A percentile compares a stretch with the other conserved stretches of the same genome.
Evolutionary conservation across 345 rosid species (phyloP).

Genomic region (Corchorus olitorius): DNA sequence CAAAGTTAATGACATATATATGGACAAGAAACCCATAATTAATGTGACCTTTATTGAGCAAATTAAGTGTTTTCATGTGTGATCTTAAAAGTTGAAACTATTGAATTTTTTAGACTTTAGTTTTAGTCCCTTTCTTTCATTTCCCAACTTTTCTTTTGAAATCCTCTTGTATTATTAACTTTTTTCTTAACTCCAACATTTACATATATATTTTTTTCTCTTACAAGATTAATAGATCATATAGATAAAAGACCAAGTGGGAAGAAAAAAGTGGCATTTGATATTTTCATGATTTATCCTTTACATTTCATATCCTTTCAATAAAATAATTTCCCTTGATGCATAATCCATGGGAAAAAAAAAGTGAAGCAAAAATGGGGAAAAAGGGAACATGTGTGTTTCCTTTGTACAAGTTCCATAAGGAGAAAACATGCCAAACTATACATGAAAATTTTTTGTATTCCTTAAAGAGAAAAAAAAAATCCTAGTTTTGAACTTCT

Average conservation of each 20-base stretch:
- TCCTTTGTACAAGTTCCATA: slow-evolving; percentile 11
- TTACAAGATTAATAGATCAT: background rate
- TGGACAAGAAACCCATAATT: background rate
- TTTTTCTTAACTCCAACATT: background rate
- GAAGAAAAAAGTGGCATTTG: background rate
- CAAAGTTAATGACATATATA: too few relatives aligned
- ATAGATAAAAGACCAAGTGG: background rate
- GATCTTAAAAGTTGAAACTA: background rate
- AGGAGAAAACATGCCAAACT: slow-evolving; percentile 7
- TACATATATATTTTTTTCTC: background rate
- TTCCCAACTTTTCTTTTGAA: background rate
- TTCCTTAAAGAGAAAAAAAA: background rate
- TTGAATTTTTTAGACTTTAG: background rate
- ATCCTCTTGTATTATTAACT: background rate
- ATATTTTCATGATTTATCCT: background rate
- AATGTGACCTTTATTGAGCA: background rate
- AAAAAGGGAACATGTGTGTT: background rate
- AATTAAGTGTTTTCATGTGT: background rate
- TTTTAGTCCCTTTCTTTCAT: background rate
- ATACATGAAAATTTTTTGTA: slow-evolving; percentile 1
- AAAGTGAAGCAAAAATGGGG: background rate
- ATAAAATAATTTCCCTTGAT: slow-evolving; percentile 9
- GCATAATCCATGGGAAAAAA: slow-evolving; percentile 1
- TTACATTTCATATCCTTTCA: background rate
- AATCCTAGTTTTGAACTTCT: background rate